Base-by-base conservation (phyloP, 805 yeast species). In the Spencermartinsiella europaea region DNA sequence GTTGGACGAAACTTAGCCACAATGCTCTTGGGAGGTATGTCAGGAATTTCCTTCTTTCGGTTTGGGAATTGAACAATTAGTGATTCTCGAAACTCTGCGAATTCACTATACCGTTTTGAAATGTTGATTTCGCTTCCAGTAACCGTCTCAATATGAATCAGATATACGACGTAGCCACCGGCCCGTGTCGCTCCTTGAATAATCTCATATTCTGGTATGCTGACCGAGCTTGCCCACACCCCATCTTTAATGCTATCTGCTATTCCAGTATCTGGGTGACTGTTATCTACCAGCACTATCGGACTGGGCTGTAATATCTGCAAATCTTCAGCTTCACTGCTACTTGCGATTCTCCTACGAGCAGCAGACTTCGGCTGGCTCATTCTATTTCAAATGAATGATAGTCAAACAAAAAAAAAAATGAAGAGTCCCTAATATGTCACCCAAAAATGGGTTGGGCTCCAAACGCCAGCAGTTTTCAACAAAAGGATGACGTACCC, bases 91-190 rank as follows among this genome's bases (percentile, higher is more conserved):
- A 86, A 68, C 27, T 48, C 51, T 34, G 65, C 80, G 50, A 86
- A 76, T 38, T 85, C 91, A 31, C 79, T 74, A 62, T 83, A 86
- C 34, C 95, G 61, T 59, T 76, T 78, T 58, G 78, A 75, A 3
- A 79, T 56, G 38, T 65, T 60, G 16, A 83, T 70, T 2, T 53
- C 50, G 1, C 67, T 58, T 1, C 64, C 67, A 3, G 51, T 52
- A 4, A 55, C 34, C 1, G 74, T 71, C 15, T 64, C 66, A 19
- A 75, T 63, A 3, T 53, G 46, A 3, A 75, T 55, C 5, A 63
- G 53, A 72, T 74, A 74, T 1, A 65, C 68, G 4, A 74, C 76
- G 51, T 73, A 74, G n/a, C 65, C 60, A 14, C 67, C 65, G 2
- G 63, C 62, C 40, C 62, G 63, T 15, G 54, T 50, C 28, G 57